phyloP scores from a whole-genome alignment of 2,329 filamentous ascomycete species.

The Trichothecium sympodiale region DNA sequence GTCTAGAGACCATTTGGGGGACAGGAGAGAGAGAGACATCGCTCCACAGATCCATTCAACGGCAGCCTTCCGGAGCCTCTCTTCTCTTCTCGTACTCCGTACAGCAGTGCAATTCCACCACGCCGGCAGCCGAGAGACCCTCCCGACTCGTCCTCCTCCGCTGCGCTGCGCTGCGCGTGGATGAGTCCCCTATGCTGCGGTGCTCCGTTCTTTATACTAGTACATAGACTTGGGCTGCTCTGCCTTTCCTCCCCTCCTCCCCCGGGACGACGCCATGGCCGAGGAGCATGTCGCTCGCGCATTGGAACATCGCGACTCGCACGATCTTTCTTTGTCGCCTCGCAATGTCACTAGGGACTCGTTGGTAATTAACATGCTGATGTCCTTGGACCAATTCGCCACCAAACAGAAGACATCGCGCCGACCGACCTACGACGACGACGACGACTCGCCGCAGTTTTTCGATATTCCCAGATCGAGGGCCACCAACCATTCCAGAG shows the following conservation, averaged over 20 bases:
- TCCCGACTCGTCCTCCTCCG: too few species aligned
- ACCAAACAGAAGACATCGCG: conserved; percentile 9
- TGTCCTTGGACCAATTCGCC: conserved; percentile 79
- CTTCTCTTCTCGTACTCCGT: too few species aligned
- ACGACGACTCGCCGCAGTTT: conserved; percentile 9
- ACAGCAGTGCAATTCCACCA: too few species aligned
- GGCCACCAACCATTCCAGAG: conserved; percentile 7
- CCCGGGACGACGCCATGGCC: conserved; percentile 13
- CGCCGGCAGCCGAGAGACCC: too few species aligned
- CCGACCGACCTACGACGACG: conserved; percentile 15
- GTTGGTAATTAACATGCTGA: conserved; percentile 88
- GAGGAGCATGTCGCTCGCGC: conserved; percentile 12
- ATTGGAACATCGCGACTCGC: conserved; percentile 48
- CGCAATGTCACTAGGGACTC: conserved; percentile 75
- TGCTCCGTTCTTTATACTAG: too few species aligned
- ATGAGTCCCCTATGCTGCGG: too few species aligned
- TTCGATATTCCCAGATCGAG: conserved; percentile 8
- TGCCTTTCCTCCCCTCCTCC: conserved; percentile 1
- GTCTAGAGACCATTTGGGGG: too few species aligned
- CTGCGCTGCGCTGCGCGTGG: too few species aligned
- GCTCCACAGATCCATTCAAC: too few species aligned
- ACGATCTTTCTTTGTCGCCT: conserved; percentile 75
- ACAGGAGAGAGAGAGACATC: too few species aligned
- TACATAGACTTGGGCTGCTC: too few species aligned
- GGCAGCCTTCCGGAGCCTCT: too few species aligned